Percentiles rank a stretch among this genome's conserved stretches.
Evolutionary conservation across 2,329 filamentous ascomycete genomes (phyloP).

Genomic region (Colletotrichum sp.): DNA sequence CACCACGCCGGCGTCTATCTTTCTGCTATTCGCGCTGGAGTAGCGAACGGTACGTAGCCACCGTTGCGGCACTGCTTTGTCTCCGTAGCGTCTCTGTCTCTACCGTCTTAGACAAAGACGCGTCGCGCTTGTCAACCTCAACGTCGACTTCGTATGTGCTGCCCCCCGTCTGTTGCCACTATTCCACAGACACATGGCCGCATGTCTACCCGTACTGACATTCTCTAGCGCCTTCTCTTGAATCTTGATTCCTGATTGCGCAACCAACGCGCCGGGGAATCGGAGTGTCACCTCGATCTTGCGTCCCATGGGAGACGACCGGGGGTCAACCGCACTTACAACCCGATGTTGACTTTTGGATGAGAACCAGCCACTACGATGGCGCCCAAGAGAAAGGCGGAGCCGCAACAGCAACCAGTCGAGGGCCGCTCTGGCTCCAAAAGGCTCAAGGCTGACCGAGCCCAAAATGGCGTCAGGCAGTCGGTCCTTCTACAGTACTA

Average conservation of each 20-base stretch:
- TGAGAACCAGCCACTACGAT: not conserved
- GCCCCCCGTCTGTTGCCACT: not conserved
- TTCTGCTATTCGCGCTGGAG: not conserved
- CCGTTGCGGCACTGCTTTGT: not conserved
- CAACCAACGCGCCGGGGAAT: not conserved
- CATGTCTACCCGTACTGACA: not conserved
- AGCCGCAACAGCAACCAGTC: not conserved
- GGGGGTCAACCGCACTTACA: not conserved
- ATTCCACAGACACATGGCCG: not conserved
- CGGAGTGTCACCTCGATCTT: not conserved
- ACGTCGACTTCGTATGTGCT: not conserved
- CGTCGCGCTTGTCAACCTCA: constrained; percentile 1
- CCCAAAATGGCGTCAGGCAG: constrained; percentile 2
- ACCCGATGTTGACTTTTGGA: not conserved
- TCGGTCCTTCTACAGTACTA: constrained; percentile 48
- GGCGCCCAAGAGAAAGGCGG: constrained; percentile 6
- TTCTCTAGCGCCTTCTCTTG: not conserved
- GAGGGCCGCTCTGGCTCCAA: not conserved
- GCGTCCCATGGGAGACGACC: not conserved
- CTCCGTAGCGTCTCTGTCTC: not conserved
- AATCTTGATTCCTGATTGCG: not conserved
- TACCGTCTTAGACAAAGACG: not conserved
- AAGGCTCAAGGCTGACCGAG: not conserved
- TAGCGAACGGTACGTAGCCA: not conserved
- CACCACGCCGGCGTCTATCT: not conserved